phyloP scores from a whole-genome alignment of 805 yeast species.

The Starmerella sirachaensis region DNA sequence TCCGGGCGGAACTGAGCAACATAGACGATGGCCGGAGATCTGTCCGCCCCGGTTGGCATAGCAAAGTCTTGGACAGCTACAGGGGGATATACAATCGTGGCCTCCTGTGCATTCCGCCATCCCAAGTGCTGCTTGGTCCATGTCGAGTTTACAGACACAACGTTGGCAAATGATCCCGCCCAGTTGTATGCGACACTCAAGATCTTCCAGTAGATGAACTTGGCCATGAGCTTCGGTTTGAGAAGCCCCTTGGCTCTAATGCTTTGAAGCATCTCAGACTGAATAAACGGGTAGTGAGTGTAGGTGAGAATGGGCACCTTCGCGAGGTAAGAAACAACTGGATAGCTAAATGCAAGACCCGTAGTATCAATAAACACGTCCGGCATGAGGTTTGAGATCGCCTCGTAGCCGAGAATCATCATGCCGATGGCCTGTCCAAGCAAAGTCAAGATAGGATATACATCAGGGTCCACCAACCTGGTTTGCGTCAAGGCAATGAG shows the following conservation, averaged over 20 bases:
- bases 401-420: constrained; percentile 53
- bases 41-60: constrained; percentile 21
- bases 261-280: constrained; percentile 56
- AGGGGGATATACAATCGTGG: constrained; percentile 69
- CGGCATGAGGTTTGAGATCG: constrained; percentile 54
- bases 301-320: constrained; percentile 72
- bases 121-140: constrained; percentile 85
- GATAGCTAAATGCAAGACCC: constrained; percentile 85
- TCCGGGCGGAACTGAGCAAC: constrained; percentile 94
- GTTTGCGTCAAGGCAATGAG: constrained; percentile 49
- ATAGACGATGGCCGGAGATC: constrained; percentile 32
- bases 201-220: constrained; percentile 49
- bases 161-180: constrained; percentile 54
- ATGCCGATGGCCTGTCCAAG: constrained; percentile 84
- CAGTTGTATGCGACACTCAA: constrained; percentile 53
- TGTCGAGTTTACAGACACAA: constrained; percentile 68
- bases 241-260: constrained; percentile 12
- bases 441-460: constrained; percentile 72
- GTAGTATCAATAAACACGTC: constrained; percentile 91
- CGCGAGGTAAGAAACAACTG: constrained; percentile 43
- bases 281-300: constrained; percentile 90
- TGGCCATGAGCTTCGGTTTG: constrained; percentile 32
- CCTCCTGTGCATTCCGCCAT: constrained; percentile 42
- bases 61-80: constrained; percentile 56
- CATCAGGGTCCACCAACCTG: constrained; percentile 50